A percentile compares a stretch with the other conserved stretches of the same genome.
Evolutionary conservation across 345 rosid species (phyloP).

Genomic region (Anacardium occidentale): DNA sequence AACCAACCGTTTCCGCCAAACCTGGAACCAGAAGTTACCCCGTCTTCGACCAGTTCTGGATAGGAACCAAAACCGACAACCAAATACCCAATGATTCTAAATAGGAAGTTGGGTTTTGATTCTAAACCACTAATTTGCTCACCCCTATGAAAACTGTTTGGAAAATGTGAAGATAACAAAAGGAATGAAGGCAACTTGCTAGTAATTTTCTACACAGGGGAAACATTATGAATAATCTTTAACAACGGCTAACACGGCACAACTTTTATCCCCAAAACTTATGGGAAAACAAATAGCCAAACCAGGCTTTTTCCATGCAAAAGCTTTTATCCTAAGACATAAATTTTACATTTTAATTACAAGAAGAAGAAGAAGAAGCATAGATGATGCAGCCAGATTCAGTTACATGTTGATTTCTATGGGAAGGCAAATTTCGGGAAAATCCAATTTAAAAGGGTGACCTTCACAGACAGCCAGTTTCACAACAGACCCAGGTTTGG

Average conservation of each 20-base stretch:
- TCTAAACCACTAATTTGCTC: too few relatives aligned
- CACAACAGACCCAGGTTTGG: slow-evolving; percentile 26
- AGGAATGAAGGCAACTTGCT: too few relatives aligned
- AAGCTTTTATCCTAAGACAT: slow-evolving; percentile 8
- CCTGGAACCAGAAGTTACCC: too few relatives aligned
- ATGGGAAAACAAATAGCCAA: background rate
- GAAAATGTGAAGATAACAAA: too few relatives aligned
- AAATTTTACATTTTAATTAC: slow-evolving; percentile 31
- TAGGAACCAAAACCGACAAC: too few relatives aligned
- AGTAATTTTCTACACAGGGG: too few relatives aligned
- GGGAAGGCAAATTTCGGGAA: slow-evolving; percentile 46
- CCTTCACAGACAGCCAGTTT: slow-evolving; percentile 42
- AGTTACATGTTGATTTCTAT: slow-evolving; percentile 29
- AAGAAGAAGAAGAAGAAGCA: background rate
- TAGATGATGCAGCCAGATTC: background rate
- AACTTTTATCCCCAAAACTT: background rate
- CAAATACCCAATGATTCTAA: too few relatives aligned
- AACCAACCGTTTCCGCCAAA: too few relatives aligned
- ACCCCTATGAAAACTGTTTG: too few relatives aligned
- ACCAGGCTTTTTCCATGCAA: background rate
- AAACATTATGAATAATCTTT: background rate
- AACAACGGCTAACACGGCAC: background rate
- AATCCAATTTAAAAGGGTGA: slow-evolving; percentile 32
- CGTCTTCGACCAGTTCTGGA: too few relatives aligned
- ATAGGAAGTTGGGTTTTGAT: too few relatives aligned